A percentile compares a stretch with the other conserved stretches of the same genome.
Evolutionary conservation across 371 early-diverging fungal species (phyloP).

Genomic region (Mucor ambiguus): DNA sequence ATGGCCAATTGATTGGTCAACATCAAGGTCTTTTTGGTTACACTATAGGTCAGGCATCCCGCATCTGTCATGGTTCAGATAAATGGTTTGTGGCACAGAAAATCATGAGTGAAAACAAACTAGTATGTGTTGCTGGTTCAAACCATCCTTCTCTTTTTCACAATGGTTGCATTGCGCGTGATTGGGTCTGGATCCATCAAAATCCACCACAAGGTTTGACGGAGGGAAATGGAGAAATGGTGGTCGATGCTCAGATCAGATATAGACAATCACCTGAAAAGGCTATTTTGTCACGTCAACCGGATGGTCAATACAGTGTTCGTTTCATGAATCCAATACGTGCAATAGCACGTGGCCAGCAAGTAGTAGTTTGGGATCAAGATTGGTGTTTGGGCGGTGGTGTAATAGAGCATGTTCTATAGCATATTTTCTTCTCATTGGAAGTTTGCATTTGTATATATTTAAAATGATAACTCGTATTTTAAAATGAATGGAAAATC

Average conservation of each 20-base stretch:
- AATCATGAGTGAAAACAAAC: conserved; percentile 29
- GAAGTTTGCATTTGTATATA: neutral
- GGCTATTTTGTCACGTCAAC: conserved; percentile 26
- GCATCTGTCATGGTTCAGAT: conserved; percentile 56
- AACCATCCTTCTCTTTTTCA: conserved; percentile 49
- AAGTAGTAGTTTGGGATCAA: conserved; percentile 53
- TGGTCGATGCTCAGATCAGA: conserved; percentile 45
- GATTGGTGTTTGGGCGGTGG: conserved; percentile 64
- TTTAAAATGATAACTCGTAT: neutral
- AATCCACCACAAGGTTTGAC: conserved; percentile 10
- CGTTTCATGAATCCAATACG: conserved; percentile 44
- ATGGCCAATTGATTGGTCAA: conserved; percentile 59
- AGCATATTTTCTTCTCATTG: neutral
- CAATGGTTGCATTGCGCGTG: conserved; percentile 32
- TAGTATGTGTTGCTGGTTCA: conserved; percentile 47
- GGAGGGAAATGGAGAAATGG: conserved; percentile 4
- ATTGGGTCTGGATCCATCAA: conserved; percentile 52
- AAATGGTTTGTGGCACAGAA: conserved; percentile 63
- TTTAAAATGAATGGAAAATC: neutral
- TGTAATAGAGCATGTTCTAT: conserved; percentile 40
- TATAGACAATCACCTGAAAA: conserved; percentile 51
- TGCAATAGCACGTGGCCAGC: conserved; percentile 53
- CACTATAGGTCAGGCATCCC: conserved; percentile 77
- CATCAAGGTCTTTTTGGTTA: conserved; percentile 75
- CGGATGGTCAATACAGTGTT: conserved; percentile 29